Evolutionary conservation across 257 asterid genomes (phyloP), one percentile per base, ranked within the genome.

Genomic region (Petunia axillaris): DNA sequence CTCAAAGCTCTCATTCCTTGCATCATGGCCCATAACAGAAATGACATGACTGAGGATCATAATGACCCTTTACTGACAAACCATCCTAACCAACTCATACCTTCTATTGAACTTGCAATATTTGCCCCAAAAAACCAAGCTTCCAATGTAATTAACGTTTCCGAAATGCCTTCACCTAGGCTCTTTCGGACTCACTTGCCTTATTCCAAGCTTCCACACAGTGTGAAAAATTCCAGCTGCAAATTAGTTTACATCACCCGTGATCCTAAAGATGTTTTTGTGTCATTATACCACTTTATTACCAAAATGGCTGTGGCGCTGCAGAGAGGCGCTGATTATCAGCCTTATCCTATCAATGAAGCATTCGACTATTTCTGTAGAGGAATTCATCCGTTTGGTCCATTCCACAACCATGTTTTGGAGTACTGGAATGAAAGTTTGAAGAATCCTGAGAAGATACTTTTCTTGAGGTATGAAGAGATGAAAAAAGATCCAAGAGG

Each of bases 381-480:
- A 11, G 90, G 92, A 1, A 78, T 80, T 9, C 64, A 75, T 74
- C 85, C 44, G 0, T 85, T 75, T 36, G 89, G 92, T 39, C 85
- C 92, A 1, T 82, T 83, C 74, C 81, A 67, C 43, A 84, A 89
- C 0, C 88, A 82, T 10, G 92, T 81, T 14, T 59, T 82, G 60
- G 80, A 83, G 64, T 89, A 87, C 44, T 87, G 88, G 89, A 35
- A 15, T 2, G 86, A 85, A 55, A 89, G 89, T 66, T 60, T 75
- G 43, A 83, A 82, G 63, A 76, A 63, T 70, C 88, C 89, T 0
- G 81, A 85, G n/a, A 89, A 85, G 48, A 64, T 89, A 39, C 63
- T 89, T 80, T 87, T 89, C 37, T 13, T 89, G 38, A 87, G 81
- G 71, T 89, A 87, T 44, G 92, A 89, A 74, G 90, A 85, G 0